Percentiles rank a stretch among this genome's conserved stretches.
phyloP scores from a whole-genome alignment of 1,139 yeast species.

The Entelexis paramagnoliae region DNA sequence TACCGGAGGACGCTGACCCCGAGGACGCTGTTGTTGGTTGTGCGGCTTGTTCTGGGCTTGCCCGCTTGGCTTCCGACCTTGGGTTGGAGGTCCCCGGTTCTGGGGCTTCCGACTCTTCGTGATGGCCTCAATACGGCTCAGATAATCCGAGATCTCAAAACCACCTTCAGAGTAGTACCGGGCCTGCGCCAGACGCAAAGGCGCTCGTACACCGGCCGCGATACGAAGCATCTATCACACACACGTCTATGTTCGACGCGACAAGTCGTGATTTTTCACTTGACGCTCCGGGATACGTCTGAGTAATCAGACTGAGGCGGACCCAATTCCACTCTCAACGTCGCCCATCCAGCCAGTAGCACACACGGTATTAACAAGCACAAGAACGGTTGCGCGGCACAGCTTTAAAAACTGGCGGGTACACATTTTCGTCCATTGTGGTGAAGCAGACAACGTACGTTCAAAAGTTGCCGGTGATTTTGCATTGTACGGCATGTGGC shows the following conservation, averaged over 20 bases:
- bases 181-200: background rate
- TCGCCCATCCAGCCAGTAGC: background rate
- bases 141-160: slow-evolving; percentile 26
- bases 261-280: background rate
- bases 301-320: background rate
- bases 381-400: too few relatives aligned
- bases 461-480: too few relatives aligned
- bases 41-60: background rate
- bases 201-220: background rate
- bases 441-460: too few relatives aligned
- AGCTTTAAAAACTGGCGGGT: too few relatives aligned
- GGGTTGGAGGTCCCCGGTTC: background rate
- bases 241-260: background rate
- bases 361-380: too few relatives aligned
- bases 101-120: slow-evolving; percentile 20
- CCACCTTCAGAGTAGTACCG: slow-evolving; percentile 21
- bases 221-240: background rate
- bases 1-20: background rate
- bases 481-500: background rate
- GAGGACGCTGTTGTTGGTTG: background rate
- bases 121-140: slow-evolving; percentile 28
- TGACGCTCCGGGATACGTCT: background rate
- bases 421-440: too few relatives aligned
- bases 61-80: background rate
- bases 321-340: background rate